phyloP scores from a whole-genome alignment of 2,329 filamentous ascomycete species.

The Pseudogymnoascus sp. region DNA sequence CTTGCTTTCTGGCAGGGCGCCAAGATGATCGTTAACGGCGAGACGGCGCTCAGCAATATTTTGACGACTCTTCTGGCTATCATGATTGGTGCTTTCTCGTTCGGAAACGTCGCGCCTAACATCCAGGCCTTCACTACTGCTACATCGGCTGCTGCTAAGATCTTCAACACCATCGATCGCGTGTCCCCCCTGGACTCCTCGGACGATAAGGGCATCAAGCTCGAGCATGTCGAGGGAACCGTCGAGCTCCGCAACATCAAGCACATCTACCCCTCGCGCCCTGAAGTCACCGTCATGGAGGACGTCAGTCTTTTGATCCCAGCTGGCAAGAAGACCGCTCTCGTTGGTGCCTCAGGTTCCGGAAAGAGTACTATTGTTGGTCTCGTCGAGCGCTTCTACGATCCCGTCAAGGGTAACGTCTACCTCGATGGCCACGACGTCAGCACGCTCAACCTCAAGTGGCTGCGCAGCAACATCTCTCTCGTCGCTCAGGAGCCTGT shows the following conservation, averaged over 20 bases:
- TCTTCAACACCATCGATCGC: constrained; percentile 90
- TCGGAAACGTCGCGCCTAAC: constrained; percentile 84
- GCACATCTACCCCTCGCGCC: constrained; percentile 90
- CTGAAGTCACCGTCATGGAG: constrained; percentile 84
- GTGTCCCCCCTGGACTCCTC: constrained; percentile 75
- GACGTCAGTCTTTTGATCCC: constrained; percentile 74
- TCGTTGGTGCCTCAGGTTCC: constrained; percentile 89
- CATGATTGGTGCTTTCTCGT: constrained; percentile 86
- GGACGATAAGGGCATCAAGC: constrained; percentile 61
- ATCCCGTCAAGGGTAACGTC: constrained; percentile 74
- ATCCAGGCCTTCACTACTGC: constrained; percentile 79
- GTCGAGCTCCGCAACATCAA: constrained; percentile 78
- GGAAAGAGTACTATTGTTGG: constrained; percentile 95
- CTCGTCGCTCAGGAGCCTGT: constrained; percentile 91
- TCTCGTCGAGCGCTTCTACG: constrained; percentile 88
- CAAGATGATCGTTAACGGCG: constrained; percentile 61
- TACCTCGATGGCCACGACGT: constrained; percentile 80
- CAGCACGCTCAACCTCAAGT: constrained; percentile 73
- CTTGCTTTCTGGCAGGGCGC: constrained; percentile 86
- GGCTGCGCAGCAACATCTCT: constrained; percentile 87
- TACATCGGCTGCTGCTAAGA: constrained; percentile 80
- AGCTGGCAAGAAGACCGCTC: constrained; percentile 83
- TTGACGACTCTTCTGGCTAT: constrained; percentile 84
- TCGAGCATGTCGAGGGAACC: constrained; percentile 67
- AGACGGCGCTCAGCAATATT: constrained; percentile 62